Conservation (phyloP, 2,329 filamentous ascomycete species). For the Pseudocercospora eumusae region DNA sequence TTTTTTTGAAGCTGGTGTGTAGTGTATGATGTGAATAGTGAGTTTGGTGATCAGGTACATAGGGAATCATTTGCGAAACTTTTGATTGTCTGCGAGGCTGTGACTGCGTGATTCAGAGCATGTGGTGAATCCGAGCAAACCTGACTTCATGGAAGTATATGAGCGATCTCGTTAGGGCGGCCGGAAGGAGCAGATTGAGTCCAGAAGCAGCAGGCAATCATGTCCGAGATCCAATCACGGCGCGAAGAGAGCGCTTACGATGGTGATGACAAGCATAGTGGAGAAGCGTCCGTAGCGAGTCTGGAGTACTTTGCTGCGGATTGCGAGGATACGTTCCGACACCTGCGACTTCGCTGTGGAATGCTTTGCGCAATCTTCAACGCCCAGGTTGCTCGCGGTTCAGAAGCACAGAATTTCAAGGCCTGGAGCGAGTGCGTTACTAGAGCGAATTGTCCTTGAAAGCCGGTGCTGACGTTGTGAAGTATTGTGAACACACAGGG, state of each 20-base stretch:
- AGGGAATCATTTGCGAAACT: not conserved
- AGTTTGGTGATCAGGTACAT: not conserved
- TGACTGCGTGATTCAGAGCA: not conserved
- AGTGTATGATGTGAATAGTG: constrained; percentile 6
- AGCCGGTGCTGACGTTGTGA: not conserved
- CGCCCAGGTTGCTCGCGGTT: not conserved
- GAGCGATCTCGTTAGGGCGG: not conserved
- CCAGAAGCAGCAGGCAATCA: not conserved
- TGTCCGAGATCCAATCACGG: constrained; percentile 6
- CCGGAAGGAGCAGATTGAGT: not conserved
- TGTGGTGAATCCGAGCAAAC: not conserved
- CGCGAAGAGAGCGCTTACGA: not conserved
- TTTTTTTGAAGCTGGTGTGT: not conserved
- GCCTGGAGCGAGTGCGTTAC: not conserved
- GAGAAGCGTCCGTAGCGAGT: constrained; percentile 1
- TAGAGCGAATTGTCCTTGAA: no score
- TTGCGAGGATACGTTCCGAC: constrained; percentile 4
- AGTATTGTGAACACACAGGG: constrained; percentile 1
- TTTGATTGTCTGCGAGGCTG: not conserved
- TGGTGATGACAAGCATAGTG: not conserved
- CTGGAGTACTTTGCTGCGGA: constrained; percentile 7
- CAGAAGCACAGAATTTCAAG: not conserved
- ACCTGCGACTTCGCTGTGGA: constrained; percentile 4
- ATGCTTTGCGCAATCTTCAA: not conserved
- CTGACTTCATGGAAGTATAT: not conserved